Evolutionary conservation across 495 filamentous ascomycete species (phyloP).

Genomic region (Aspergillus cristatus): DNA sequence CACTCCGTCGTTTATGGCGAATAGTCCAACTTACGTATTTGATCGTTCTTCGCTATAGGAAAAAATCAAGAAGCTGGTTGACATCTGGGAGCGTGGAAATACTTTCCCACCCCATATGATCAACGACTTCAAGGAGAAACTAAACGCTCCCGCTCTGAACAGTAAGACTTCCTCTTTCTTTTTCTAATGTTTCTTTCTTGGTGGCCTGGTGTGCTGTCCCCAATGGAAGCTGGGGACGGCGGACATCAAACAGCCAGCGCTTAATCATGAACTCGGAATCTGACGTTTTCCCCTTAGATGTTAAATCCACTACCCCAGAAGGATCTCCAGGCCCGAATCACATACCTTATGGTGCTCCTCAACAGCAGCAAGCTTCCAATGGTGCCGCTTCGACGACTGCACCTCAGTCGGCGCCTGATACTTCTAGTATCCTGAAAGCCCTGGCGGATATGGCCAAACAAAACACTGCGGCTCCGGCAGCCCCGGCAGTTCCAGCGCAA

Average conservation of each 20-base stretch:
- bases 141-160: conserved; percentile 50
- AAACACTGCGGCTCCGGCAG: conserved; percentile 55
- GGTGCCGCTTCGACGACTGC: conserved; percentile 23
- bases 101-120: conserved; percentile 84
- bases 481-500: conserved; percentile 37
- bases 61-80: conserved; percentile 90
- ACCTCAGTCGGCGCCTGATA: conserved; percentile 42
- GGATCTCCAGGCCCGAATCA: conserved; percentile 64
- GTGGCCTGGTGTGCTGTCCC: too few relatives aligned
- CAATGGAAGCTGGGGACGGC: neutral
- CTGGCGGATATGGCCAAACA: conserved; percentile 80
- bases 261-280: conserved; percentile 15
- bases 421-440: conserved; percentile 67
- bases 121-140: conserved; percentile 73
- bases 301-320: conserved; percentile 68
- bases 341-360: conserved; percentile 21
- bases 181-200: neutral
- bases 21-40: conserved; percentile 42
- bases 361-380: conserved; percentile 32
- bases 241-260: too few relatives aligned
- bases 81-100: conserved; percentile 94
- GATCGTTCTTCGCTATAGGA: conserved; percentile 55
- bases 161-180: conserved; percentile 46
- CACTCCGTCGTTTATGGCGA: conserved; percentile 20
- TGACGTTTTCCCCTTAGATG: conserved; percentile 33